Base-by-base conservation (phyloP, 768 basidiomycete species). In the Suillus sp. region DNA sequence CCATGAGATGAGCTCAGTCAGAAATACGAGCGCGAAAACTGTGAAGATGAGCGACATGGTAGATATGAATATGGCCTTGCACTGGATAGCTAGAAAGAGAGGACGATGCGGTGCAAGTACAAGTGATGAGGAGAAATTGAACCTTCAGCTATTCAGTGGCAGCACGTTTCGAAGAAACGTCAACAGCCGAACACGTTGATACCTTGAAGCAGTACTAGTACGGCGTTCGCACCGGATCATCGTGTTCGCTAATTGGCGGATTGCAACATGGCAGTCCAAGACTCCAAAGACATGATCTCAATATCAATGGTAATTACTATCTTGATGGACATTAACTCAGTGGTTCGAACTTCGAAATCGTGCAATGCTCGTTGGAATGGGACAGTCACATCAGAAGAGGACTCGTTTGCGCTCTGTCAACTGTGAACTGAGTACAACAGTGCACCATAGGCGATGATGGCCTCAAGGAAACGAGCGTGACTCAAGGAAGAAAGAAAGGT, bases 1-100 rank as follows among this genome's bases (percentile, higher is more conserved):
- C 95, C 94, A 96, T 56, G 89, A 85, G 65, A 96, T 84, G 69
- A 94, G 81, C 74, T 96, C 90, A 3, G 92, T 91, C 60, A 93
- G 66, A 69, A 96, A 87, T 37, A 93, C 92, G 60, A 95, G 83
- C 20, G 83, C 74, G 72, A 98, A 93, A 65, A 96, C 91, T 30
- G 91, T 84, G 61, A 95, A 69, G 47, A 95, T 86, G 62, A 96
- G 85, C 65, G 91, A 84, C 92, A 94, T 93, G 64, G 61, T 68
- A 14, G 50, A 30, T 30, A 59, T 9, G 16, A 2, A 42, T 30
- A 27, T 4, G 57, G 18, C 22, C 16, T 38, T 16, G 4, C 22
- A 16, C 13, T 22, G 9, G 34, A 8, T 14, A 4, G 35, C 3
- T 11, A 37, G 22, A 11, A n/a, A 38, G 55, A 27, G 18, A 27